Evolutionary conservation across 345 rosid genomes (phyloP).

Genomic region (Lumnitzera littorea): DNA sequence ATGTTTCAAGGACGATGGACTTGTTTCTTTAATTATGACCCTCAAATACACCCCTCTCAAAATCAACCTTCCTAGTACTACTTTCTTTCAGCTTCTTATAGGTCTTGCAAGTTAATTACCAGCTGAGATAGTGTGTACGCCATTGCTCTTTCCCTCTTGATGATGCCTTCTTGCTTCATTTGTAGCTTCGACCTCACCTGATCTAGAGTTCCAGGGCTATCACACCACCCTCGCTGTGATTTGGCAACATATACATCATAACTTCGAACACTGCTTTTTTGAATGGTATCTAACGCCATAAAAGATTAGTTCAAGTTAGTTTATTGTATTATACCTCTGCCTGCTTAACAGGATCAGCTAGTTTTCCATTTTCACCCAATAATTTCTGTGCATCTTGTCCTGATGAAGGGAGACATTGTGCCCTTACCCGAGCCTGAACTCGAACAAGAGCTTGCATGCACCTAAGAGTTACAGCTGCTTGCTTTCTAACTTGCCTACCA

Average conservation of each 20-base stretch:
- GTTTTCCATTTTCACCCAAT: slow-evolving; percentile 12
- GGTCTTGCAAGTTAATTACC: slow-evolving; percentile 34
- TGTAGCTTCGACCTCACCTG: slow-evolving; percentile 61
- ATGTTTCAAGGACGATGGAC: too few relatives aligned
- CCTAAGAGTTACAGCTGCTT: slow-evolving; percentile 83
- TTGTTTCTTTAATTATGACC: too few relatives aligned
- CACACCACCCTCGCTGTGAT: slow-evolving; percentile 69
- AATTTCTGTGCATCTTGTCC: slow-evolving; percentile 20
- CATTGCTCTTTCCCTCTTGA: slow-evolving; percentile 90
- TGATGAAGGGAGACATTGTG: slow-evolving; percentile 38
- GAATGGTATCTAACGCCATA: too few relatives aligned
- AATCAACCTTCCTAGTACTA: background rate
- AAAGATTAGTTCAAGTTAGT: background rate
- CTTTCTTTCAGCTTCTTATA: background rate
- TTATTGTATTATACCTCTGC: slow-evolving; percentile 46
- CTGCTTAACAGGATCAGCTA: slow-evolving; percentile 46
- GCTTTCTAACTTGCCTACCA: slow-evolving; percentile 76
- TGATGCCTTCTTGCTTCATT: slow-evolving; percentile 70
- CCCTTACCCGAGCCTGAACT: slow-evolving; percentile 74
- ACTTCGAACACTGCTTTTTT: too few relatives aligned
- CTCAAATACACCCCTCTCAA: background rate
- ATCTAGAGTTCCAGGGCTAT: slow-evolving; percentile 48
- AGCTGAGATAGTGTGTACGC: slow-evolving; percentile 60
- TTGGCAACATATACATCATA: background rate
- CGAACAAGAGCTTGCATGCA: slow-evolving; percentile 98